phyloP scores from a whole-genome alignment of 805 yeast species.

The Metschnikowia picachoensis region DNA sequence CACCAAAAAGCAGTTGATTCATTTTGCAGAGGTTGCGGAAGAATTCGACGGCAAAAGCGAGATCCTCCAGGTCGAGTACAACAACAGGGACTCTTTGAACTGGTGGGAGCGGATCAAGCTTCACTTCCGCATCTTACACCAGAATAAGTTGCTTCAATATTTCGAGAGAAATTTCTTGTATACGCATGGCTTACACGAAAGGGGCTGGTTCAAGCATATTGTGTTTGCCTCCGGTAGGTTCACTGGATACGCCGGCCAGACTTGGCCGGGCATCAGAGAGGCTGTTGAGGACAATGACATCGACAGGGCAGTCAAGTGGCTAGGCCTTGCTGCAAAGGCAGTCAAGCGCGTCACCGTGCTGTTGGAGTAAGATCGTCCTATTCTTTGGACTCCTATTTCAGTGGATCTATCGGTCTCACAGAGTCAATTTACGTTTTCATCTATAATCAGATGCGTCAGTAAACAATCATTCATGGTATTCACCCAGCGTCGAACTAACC shows the following conservation, averaged over 20 bases:
- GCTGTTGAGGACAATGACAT: constrained; percentile 47
- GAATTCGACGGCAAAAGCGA: constrained; percentile 28
- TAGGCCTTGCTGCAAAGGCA: constrained; percentile 40
- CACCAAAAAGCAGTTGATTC: constrained; percentile 23
- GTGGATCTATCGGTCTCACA: too few relatives aligned
- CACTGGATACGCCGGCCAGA: constrained; percentile 48
- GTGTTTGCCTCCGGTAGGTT: constrained; percentile 56
- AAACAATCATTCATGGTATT: too few relatives aligned
- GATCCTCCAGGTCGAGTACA: constrained; percentile 27
- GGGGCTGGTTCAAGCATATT: constrained; percentile 63
- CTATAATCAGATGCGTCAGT: too few relatives aligned
- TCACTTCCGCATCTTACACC: constrained; percentile 27
- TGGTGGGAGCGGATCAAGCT: constrained; percentile 37
- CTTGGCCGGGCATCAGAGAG: constrained; percentile 59
- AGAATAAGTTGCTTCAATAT: constrained; percentile 37
- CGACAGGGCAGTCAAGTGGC: constrained; percentile 41
- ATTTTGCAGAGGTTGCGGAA: constrained; percentile 20
- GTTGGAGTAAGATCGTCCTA: constrained; percentile 1
- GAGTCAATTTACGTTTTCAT: too few relatives aligned
- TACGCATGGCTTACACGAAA: constrained; percentile 42
- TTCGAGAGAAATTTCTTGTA: constrained; percentile 54
- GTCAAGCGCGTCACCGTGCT: constrained; percentile 24
- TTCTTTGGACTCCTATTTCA: too few relatives aligned
- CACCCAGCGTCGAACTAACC: too few relatives aligned
- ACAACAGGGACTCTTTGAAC: constrained; percentile 28